Conservation (phyloP, 2,329 filamentous ascomycete species). For the Coniochaeta sp. region DNA sequence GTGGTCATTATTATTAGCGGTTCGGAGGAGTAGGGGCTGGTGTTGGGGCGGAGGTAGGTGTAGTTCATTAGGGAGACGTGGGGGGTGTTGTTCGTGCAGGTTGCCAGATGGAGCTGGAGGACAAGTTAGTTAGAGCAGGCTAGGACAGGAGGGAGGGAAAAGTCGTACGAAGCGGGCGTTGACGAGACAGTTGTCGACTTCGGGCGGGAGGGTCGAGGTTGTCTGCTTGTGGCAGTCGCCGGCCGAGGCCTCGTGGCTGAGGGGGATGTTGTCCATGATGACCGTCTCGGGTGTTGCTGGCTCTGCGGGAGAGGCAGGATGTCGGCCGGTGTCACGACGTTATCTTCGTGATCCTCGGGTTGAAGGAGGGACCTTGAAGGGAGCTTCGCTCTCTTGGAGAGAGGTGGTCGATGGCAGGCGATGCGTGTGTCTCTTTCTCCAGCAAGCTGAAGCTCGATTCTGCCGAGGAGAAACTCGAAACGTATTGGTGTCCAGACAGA, state of each 20-base stretch:
- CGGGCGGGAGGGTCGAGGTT: slow-evolving; percentile 64
- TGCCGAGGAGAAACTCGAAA: too few relatives aligned
- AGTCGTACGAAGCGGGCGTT: slow-evolving; percentile 82
- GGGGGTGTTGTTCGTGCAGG: slow-evolving; percentile 73
- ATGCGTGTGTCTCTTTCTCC: too few relatives aligned
- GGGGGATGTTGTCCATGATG: slow-evolving; percentile 56
- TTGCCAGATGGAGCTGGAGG: slow-evolving; percentile 83
- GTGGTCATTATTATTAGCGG: slow-evolving; percentile 96
- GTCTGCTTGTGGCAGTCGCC: slow-evolving; percentile 64
- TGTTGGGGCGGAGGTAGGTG: slow-evolving; percentile 81
- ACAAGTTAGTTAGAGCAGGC: slow-evolving; percentile 1
- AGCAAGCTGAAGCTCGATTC: too few relatives aligned
- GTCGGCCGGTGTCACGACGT: not conserved
- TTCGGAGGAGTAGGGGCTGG: slow-evolving; percentile 55
- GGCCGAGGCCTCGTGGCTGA: slow-evolving; percentile 69
- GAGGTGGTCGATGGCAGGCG: too few relatives aligned
- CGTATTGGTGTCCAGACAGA: too few relatives aligned
- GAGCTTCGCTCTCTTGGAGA: too few relatives aligned
- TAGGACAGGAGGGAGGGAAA: slow-evolving; percentile 9
- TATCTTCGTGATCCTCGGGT: too few relatives aligned
- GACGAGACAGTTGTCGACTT: slow-evolving; percentile 85
- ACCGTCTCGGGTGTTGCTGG: not conserved
- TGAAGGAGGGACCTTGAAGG: too few relatives aligned
- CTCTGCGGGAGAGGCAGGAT: not conserved
- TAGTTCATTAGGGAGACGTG: slow-evolving; percentile 99